Evolutionary conservation across 352 stramenopile species (phyloP), one percentile per base, ranked within the genome.

Genomic region (Globisporangium apiculatum): DNA sequence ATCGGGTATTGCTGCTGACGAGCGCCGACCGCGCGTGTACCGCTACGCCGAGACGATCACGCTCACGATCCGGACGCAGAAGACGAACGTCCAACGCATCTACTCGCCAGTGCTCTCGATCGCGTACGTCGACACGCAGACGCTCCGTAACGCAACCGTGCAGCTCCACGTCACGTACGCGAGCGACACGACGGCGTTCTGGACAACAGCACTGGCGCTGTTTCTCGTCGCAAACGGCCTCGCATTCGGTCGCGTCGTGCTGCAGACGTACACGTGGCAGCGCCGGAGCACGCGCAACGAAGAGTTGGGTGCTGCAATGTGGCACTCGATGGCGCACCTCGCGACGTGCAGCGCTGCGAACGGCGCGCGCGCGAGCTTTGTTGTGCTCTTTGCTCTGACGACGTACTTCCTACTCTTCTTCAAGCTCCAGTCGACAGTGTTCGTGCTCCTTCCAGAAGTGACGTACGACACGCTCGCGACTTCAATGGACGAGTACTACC

Each of bases 381-480:
- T 48, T 7, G 79, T 97, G 45, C 67, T 94, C 18, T 85, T 97
- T 40, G 49, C 84, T 7, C 64, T 97, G 45, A 89, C 72, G 50
- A 62, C 61, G 46, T 98, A 98, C 68, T 94, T 87, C 50, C 85
- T 98, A 47, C 54, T 97, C n/a, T 96, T 98, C 64, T 98, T 97
- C 76, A 97, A 97, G 67, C 61, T 97, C 11, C 91, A 98, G 64
- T 80, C 75, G 7, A 75, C 55, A 36, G 88, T 95, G n/a, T 93
- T 94, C 59, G 41, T 96, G 14, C 62, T 98, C 64, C 74, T 98
- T 18, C 94, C 92, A 2, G 72, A 83, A 18, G 63, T 79, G 11
- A 66, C 79, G 36, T 66, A 86, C 51, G 65, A 85, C 54, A 53
- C 75, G 6, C 65, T 83, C 15, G 69, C 78, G 10, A 72, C 59